Evolutionary conservation across 2,329 filamentous ascomycete genomes (phyloP).

Genomic region (Didymella keratinophila): DNA sequence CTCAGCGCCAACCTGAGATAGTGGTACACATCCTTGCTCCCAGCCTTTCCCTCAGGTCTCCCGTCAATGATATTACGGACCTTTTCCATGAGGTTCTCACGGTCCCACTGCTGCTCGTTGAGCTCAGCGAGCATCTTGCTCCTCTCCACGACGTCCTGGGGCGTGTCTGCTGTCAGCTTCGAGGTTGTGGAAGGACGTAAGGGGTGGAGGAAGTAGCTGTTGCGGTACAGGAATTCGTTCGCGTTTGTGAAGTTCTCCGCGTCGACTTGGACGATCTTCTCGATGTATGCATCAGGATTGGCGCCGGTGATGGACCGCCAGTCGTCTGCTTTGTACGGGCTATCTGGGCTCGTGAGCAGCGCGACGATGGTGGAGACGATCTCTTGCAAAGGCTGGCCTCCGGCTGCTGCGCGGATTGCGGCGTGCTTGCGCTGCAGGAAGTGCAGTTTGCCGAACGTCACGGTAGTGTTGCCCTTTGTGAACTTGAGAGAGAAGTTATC

Average conservation of each 20-base stretch:
- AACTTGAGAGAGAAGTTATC: constrained; percentile 84
- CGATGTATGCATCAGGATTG: constrained; percentile 57
- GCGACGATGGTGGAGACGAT: constrained; percentile 47
- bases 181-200: constrained; percentile 25
- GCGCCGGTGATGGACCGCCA: constrained; percentile 32
- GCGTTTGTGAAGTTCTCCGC: constrained; percentile 66
- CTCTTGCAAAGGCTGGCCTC: constrained; percentile 52
- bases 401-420: constrained; percentile 55
- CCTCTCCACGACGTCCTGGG: constrained; percentile 29
- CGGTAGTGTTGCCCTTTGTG: constrained; percentile 87
- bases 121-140: constrained; percentile 30
- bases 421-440: constrained; percentile 79
- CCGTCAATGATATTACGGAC: constrained; percentile 41
- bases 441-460: constrained; percentile 79
- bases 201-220: constrained; percentile 65
- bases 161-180: background rate
- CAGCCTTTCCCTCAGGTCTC: constrained; percentile 32
- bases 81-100: constrained; percentile 36
- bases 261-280: constrained; percentile 61
- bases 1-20: constrained; percentile 45
- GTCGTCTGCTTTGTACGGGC: constrained; percentile 30
- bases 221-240: constrained; percentile 62
- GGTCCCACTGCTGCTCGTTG: constrained; percentile 33
- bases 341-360: constrained; percentile 41
- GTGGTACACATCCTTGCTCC: constrained; percentile 45